Evolutionary conservation across 306 rosid genomes (phyloP), one percentile per base, ranked within the genome.

Genomic region (Gillenia trifoliata): DNA sequence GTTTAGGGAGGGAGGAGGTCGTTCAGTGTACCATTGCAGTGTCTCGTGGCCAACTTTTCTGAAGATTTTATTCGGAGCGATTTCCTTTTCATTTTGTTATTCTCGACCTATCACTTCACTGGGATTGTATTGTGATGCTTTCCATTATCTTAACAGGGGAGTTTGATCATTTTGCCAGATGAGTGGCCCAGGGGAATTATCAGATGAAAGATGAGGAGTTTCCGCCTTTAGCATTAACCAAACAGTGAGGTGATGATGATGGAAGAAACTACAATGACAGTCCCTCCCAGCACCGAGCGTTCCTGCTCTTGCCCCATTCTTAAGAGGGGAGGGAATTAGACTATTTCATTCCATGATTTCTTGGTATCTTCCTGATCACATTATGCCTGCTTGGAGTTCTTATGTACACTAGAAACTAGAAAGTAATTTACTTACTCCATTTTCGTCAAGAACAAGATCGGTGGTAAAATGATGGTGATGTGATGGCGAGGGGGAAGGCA

Each of bases 151-250:
- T 73, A 23, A 68, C 86, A 85, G 90, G 89, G 84, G 80, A 9
- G 79, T 81, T 76, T 83, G 85, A 85, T 81, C 82, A 71, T 66
- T 77, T 75, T 75, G 78, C 76, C 67, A 78, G 83, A 81, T 80
- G 71, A 73, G 77, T 76, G 82, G 78, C 78, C 57, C 69, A 77
- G 78, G 80, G 66, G 64, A 81, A 80, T 66, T 71, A 73, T 68
- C 49, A 28, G 64, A 59, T 81, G 83, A 78, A 88, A 74, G 86
- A 68, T 60, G 86, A 81, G 77, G 84, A 75, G 83, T 66, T 79
- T 71, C 74, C 69, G 15, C 85, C 72, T 70, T 60, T 70, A 47
- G 67, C 79, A 49, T 68, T 65, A 43, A 43, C 36, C 67, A 69
- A 67, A 55, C 80, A 34, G 69, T 64, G 79, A 77, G 87, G 70